phyloP scores from a whole-genome alignment of 805 yeast species.

The Spathaspora sp. region DNA sequence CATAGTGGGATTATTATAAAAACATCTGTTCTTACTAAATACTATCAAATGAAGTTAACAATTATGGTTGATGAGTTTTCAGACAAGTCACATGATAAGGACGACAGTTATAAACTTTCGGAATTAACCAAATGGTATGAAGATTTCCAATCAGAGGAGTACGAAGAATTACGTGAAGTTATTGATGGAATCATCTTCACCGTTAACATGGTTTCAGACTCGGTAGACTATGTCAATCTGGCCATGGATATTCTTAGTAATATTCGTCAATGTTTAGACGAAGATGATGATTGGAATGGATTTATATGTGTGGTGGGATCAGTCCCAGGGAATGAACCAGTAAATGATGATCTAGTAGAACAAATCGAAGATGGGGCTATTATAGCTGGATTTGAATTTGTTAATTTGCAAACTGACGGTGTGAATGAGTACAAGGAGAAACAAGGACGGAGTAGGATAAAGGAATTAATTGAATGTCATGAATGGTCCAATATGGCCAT shows the following conservation, averaged over 20 bases:
- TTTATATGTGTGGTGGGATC: constrained; percentile 34
- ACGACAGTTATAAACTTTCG: constrained; percentile 8
- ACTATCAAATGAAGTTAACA: constrained; percentile 26
- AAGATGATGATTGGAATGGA: constrained; percentile 18
- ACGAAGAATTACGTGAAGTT: constrained; percentile 41
- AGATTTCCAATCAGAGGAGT: constrained; percentile 37
- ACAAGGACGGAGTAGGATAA: constrained; percentile 39
- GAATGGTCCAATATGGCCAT: constrained; percentile 38
- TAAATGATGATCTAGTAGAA: constrained; percentile 7
- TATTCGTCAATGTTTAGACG: constrained; percentile 12
- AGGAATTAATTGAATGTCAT: constrained; percentile 46
- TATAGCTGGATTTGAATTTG: constrained; percentile 40
- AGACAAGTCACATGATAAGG: constrained; percentile 10
- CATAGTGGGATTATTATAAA: constrained; percentile 32
- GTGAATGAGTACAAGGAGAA: constrained; percentile 41
- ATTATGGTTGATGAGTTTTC: constrained; percentile 38
- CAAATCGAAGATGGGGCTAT: constrained; percentile 38
- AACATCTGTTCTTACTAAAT: constrained; percentile 24
- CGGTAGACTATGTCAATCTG: constrained; percentile 17
- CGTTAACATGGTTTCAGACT: constrained; percentile 21
- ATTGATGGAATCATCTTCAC: constrained; percentile 46
- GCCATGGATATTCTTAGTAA: constrained; percentile 14
- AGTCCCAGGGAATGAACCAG: background rate
- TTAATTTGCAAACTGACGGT: constrained; percentile 29
- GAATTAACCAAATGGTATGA: constrained; percentile 31